Percentiles rank a stretch among this genome's conserved stretches.
Conservation (phyloP, 345 rosid genomes). For the Syzygium grande region DNA sequence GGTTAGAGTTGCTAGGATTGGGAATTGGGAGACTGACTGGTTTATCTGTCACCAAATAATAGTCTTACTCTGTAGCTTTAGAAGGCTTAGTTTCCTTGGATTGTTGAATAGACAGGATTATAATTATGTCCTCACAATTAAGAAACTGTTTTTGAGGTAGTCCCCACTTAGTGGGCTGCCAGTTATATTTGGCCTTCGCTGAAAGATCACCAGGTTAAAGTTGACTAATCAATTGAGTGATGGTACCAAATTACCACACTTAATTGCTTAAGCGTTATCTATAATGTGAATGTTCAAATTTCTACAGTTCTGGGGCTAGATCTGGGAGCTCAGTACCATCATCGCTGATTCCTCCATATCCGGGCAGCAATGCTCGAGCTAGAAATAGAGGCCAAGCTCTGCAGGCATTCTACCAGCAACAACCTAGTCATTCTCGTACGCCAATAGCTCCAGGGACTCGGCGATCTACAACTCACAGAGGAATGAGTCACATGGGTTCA, state of each 20-base stretch:
- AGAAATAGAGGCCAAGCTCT: conserved; percentile 88
- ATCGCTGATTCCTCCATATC: conserved; percentile 64
- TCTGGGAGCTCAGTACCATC: conserved; percentile 66
- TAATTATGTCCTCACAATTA: not conserved
- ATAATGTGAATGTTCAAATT: not conserved
- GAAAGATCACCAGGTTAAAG: not conserved
- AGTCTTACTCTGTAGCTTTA: not conserved
- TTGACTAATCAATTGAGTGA: not conserved
- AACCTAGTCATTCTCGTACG: conserved; percentile 24
- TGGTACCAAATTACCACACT: not conserved
- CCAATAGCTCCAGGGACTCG: conserved; percentile 36
- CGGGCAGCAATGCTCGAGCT: conserved; percentile 84
- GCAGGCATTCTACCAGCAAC: conserved; percentile 93
- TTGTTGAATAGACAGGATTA: not conserved
- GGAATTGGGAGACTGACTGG: not conserved
- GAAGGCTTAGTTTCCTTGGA: not conserved
- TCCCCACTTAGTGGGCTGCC: not conserved
- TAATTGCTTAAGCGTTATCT: not conserved
- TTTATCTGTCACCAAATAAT: not conserved
- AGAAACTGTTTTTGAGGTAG: not conserved
- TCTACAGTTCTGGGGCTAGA: conserved; percentile 53
- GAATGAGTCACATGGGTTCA: conserved; percentile 44
- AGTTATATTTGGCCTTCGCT: not conserved
- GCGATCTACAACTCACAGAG: conserved; percentile 47
- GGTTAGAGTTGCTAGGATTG: not conserved